Evolutionary conservation across 768 basidiomycete species (phyloP).

Genomic region (Clitopilus passeckerianus): DNA sequence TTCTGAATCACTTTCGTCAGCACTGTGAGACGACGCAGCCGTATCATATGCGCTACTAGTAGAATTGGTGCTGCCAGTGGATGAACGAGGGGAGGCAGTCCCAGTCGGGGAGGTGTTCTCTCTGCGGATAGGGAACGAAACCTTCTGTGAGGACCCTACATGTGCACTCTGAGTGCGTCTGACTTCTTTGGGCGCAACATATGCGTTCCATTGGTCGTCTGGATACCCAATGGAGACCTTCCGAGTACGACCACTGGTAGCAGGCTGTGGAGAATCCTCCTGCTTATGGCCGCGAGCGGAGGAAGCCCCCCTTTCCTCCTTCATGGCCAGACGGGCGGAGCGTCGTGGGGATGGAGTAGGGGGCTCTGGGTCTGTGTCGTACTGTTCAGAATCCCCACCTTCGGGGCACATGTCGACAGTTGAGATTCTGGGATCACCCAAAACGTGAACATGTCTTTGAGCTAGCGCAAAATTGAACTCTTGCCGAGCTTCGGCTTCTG

Average conservation of each 20-base stretch:
- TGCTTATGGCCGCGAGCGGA: background rate
- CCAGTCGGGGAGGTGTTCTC: background rate
- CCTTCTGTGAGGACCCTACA: background rate
- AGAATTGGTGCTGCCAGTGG: background rate
- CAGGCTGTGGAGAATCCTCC: background rate
- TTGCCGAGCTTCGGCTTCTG: background rate
- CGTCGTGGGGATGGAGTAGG: background rate
- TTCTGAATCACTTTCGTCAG: background rate
- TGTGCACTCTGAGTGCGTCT: background rate
- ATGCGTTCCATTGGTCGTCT: background rate
- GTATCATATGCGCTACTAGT: background rate
- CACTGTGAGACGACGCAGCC: background rate
- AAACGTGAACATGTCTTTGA: too few relatives aligned
- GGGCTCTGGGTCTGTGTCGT: too few relatives aligned
- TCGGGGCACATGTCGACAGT: too few relatives aligned
- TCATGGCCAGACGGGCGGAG: background rate
- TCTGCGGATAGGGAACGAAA: background rate
- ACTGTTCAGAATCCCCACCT: too few relatives aligned
- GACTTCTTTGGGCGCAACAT: background rate
- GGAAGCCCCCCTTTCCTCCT: background rate
- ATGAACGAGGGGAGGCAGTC: background rate
- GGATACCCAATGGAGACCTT: background rate
- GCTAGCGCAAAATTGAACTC: background rate
- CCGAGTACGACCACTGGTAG: background rate
- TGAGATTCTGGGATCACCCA: too few relatives aligned